Evolutionary conservation across 2,329 filamentous ascomycete genomes (phyloP).

Genomic region (Aureobasidium uvarum): DNA sequence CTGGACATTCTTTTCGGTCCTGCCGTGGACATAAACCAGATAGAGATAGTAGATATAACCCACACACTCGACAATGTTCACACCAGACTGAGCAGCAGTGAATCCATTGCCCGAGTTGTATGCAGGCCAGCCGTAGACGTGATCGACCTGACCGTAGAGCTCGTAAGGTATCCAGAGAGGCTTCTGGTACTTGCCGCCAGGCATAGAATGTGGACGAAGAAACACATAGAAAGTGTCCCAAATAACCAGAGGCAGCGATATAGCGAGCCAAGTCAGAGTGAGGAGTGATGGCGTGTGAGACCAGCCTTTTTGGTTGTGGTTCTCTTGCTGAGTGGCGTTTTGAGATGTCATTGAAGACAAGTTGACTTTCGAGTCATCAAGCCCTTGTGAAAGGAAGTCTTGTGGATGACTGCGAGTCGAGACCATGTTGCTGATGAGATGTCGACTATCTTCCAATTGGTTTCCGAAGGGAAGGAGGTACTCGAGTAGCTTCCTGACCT

Average conservation of each 20-base stretch:
- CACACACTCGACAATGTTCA: conserved; percentile 67
- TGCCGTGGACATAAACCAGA: conserved; percentile 49
- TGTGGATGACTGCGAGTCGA: conserved; percentile 56
- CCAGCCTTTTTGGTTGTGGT: conserved; percentile 42
- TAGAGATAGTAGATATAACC: conserved; percentile 64
- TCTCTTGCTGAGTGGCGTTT: background rate
- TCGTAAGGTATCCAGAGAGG: conserved; percentile 75
- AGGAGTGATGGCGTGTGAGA: conserved; percentile 60
- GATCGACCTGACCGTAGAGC: conserved; percentile 75
- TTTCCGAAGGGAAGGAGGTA: background rate
- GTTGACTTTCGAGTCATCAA: conserved; percentile 35
- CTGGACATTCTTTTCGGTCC: conserved; percentile 33
- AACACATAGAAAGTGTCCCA: conserved; percentile 80
- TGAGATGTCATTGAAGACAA: conserved; percentile 7
- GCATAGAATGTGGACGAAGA: conserved; percentile 77
- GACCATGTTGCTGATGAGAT: conserved; percentile 46
- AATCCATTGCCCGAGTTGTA: conserved; percentile 69
- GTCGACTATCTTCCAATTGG: too few species aligned
- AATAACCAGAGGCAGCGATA: conserved; percentile 73
- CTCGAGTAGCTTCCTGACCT: too few species aligned
- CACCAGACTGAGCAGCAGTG: conserved; percentile 66
- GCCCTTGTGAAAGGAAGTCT: conserved; percentile 50
- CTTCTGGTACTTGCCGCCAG: conserved; percentile 67
- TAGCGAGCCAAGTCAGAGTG: conserved; percentile 66
- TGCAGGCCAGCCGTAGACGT: conserved; percentile 76